Evolutionary conservation across 176 grass and related monocot species (phyloP).

Genomic region (Triticum aestivum): IWGSC_CS_RefSeq_v2.1 NC_057808.1:74604101-74604600

Average conservation of each 20-base stretch:
- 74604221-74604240: not conserved
- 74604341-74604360: constrained; percentile 14
- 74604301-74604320: constrained; percentile 52
- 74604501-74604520: constrained; percentile 82
- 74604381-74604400: not conserved
- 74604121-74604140: not conserved
- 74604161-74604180: constrained; percentile 5
- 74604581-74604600: constrained; percentile 80
- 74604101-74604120: not conserved
- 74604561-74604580: constrained; percentile 49
- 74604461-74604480: constrained; percentile 81
- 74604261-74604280: constrained; percentile 37
- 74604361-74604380: not conserved
- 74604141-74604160: constrained; percentile 42
- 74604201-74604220: not conserved
- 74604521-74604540: constrained; percentile 63
- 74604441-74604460: constrained; percentile 92
- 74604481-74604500: constrained; percentile 77
- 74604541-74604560: constrained; percentile 11
- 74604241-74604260: constrained; percentile 32
- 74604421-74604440: constrained; percentile 34
- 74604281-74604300: constrained; percentile 1
- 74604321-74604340: not conserved
- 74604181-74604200: constrained; percentile 16
- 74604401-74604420: constrained; percentile 3